Base-by-base conservation (phyloP, 805 yeast species). In the Starmerella stigmatis region DNA sequence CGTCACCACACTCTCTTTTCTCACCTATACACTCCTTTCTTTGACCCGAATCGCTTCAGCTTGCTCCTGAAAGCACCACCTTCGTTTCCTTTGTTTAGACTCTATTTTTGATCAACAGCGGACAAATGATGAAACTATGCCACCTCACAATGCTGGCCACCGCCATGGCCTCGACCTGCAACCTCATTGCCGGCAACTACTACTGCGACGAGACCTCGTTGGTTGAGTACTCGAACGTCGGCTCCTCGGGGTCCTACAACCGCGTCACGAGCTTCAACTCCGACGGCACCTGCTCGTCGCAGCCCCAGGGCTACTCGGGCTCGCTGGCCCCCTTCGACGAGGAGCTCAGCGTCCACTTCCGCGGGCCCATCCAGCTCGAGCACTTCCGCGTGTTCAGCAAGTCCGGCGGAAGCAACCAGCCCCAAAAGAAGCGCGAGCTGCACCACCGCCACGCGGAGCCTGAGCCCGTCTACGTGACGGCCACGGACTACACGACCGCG, bases 371-470 rank as follows among this genome's bases (percentile, higher is more conserved):
- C 56, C 72, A 75, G 61, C 75, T 86, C 61, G 67, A 71, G 60
- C 85, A 85, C 67, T 86, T 92, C 61, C 96, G 88, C 64, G 96
- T 85, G 45, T 92, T 88, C 72, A 78, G 79, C 59, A 69, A 51
- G 64, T 73, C 46, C 54, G 55, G 56, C 71, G 68, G 62, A n/a
- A n/a, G n/a, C n/a, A n/a, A n/a, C 75, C 73, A 64, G 60, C 72
- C 70, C 60, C 75, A 73, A 69, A 72, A 81, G 64, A 57, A 59
- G 52, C 58, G 52, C 32, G 58, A 15, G 3, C 73, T 68, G 51
- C 79, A 73, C 57, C 78, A 74, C 61, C 53, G 55, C 32, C 53
- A 52, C 31, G 48, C 54, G 7, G 74, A 73, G 64, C 75, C 81
- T 62, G 76, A 68, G 45, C 61, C 78, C 32, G 79, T 78, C 46